phyloP scores from a whole-genome alignment of 176 grass and related monocot genomes.

The Carex kokanica region DNA sequence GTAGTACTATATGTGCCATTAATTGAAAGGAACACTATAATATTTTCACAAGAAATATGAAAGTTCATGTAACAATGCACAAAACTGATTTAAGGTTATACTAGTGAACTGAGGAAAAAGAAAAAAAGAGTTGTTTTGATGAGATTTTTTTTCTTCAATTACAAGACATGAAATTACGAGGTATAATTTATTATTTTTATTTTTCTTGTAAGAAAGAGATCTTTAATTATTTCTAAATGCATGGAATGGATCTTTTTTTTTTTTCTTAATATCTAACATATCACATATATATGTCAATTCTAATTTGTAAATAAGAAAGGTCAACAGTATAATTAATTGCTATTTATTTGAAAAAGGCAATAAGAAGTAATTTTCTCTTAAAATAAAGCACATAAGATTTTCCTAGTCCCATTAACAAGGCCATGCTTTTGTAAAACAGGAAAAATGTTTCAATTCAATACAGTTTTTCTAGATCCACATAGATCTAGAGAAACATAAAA shows the following conservation, averaged over 20 bases:
- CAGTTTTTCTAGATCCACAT: neutral
- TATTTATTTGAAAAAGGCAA: neutral
- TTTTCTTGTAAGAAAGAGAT: neutral
- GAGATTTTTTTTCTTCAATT: neutral
- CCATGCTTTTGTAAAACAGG: neutral
- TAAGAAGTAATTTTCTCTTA: neutral
- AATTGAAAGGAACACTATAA: neutral
- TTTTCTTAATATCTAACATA: neutral
- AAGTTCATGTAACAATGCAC: neutral
- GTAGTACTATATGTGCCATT: neutral
- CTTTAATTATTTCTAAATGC: neutral
- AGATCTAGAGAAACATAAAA: conserved; percentile 17
- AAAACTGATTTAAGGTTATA: neutral
- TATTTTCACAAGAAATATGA: neutral
- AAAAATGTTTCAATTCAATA: neutral
- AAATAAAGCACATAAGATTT: neutral
- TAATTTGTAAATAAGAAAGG: neutral
- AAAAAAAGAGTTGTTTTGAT: neutral
- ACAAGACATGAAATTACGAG: neutral
- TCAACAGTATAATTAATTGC: neutral
- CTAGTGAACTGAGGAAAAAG: too few species aligned
- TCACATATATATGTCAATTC: neutral
- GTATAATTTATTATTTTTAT: neutral
- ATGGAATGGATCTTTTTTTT: neutral
- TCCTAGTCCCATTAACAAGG: neutral